Evolutionary conservation across 2,329 filamentous ascomycete genomes (phyloP), one percentile per base, ranked within the genome.

Genomic region (Cordyceps farinosa): DNA sequence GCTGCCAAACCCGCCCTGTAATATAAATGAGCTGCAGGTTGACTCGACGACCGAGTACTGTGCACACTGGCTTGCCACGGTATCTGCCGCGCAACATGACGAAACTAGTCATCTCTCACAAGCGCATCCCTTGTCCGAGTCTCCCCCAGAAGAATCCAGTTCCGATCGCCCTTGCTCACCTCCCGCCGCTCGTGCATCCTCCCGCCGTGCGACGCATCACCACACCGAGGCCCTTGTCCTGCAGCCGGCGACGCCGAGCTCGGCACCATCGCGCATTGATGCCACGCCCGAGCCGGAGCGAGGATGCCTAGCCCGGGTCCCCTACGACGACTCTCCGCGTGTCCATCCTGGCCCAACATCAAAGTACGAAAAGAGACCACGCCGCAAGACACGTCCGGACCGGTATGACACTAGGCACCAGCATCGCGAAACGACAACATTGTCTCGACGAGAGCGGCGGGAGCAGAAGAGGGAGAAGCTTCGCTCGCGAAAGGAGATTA

Each of bases 361-460:
- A 30, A 42, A 40, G 51, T 87, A 81, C 62, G 79, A 84, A 61
- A 85, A 79, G 68, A 77, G 77, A 52, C 73, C 79, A 22, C 80
- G 87, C 38, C 76, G 80, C 66, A 89, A 83, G 71, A 87, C 84
- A 17, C 80, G 78, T 57, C 74, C 78, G 30, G 80, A 85, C 68
- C 82, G 79, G 40, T 88, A 89, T 69, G 79, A 85, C 34, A 77
- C 76, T 63, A 74, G 68, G 56, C 45, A 32, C 17, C n/a, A 55
- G 62, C 57, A 50, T 22, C 48, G 22, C 15, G 32, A 52, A 4
- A 27, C 5, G 5, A 54, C 17, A 38, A 27, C 7, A 3, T 13
- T 56, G 17, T 47, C 56, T 30, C 54, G 62, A 1, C 29, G 50
- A 48, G 38, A 67, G 55, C 58, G 51, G 30, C 22, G 48, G n/a